Evolutionary conservation across 371 early-diverging fungal genomes (phyloP).

Genomic region (Mucor velutinosus): DNA sequence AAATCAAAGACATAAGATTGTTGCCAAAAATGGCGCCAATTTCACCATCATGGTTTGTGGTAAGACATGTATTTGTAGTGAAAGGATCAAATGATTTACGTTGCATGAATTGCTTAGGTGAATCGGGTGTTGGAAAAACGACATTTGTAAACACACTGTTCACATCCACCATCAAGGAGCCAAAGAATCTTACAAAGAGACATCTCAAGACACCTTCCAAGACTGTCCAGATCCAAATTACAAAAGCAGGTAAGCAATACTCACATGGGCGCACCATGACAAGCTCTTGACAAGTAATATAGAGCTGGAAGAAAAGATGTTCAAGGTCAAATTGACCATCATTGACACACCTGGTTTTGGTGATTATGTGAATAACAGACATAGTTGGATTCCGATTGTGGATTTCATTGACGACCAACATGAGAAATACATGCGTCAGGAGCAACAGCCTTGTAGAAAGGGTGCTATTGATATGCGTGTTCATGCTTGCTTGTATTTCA

Average conservation of each 20-base stretch:
- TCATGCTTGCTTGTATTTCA: constrained; percentile 94
- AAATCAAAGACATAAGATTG: constrained; percentile 94
- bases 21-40: constrained; percentile 82
- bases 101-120: constrained; percentile 20
- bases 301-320: constrained; percentile 97
- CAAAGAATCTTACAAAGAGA: constrained; percentile 80
- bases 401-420: constrained; percentile 95
- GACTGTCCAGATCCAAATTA: constrained; percentile 94
- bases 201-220: constrained; percentile 81
- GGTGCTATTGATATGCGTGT: constrained; percentile 74
- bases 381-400: constrained; percentile 75
- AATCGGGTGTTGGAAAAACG: constrained; percentile 81
- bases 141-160: constrained; percentile 91
- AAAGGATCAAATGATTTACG: not conserved
- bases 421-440: constrained; percentile 85
- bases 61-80: constrained; percentile 32
- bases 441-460: constrained; percentile 59
- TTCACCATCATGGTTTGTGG: constrained; percentile 97
- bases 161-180: constrained; percentile 82
- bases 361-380: constrained; percentile 79
- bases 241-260: constrained; percentile 56
- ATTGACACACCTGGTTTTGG: constrained; percentile 94
- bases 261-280: not conserved
- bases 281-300: not conserved
- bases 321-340: constrained; percentile 90